Evolutionary conservation across 805 yeast genomes (phyloP), one percentile per base, ranked within the genome.

Genomic region (Kazachstania martiniae): DNA sequence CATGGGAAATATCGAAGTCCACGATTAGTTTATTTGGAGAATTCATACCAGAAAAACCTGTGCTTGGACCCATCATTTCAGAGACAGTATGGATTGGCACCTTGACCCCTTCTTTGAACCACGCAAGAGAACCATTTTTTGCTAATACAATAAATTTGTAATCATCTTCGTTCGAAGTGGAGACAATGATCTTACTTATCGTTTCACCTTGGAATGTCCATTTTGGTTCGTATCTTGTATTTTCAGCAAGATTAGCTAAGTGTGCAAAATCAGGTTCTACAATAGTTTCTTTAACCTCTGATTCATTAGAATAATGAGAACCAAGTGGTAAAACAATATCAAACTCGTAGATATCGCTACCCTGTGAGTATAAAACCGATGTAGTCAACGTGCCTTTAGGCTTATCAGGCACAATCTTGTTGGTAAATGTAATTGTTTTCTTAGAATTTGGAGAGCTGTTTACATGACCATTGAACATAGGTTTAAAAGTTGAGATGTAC

Each of bases 181-280:
- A 10, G 10, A 19, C 22, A 8, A 35, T 27, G 33, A 53, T 22
- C 33, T 50, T 51, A 5, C 34, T 39, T 22, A 55, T 43, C 9
- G 37, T 46, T 32, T 52, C 56, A 23, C 50, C 50, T 14, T 39
- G 44, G 29, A 46, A 51, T 5, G 40, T 26, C 58, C 58, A 55
- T 28, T 43, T 45, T 8, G 42, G 38, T 15, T 42, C 41, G 8
- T 37, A 9, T 41, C 48, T 13, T 35, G 37, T 17, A 41, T 41
- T 12, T 33, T 36, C 37, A 16, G 32, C 28, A 6, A 13, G 6
- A 13, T 27, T 24, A n/a, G 31, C 17, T 26, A 38, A 29, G 15
- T 27, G 21, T 3, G 68, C 37, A 74, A 63, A 46, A 75, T 78
- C 15, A 1, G 42, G 33, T 2, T 28, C 25, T 21, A 24, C 18